Percentiles rank a stretch among this genome's conserved stretches.
Evolutionary conservation across 1,139 yeast genomes (phyloP).

Genomic region (Debaryomyces coudertii): DNA sequence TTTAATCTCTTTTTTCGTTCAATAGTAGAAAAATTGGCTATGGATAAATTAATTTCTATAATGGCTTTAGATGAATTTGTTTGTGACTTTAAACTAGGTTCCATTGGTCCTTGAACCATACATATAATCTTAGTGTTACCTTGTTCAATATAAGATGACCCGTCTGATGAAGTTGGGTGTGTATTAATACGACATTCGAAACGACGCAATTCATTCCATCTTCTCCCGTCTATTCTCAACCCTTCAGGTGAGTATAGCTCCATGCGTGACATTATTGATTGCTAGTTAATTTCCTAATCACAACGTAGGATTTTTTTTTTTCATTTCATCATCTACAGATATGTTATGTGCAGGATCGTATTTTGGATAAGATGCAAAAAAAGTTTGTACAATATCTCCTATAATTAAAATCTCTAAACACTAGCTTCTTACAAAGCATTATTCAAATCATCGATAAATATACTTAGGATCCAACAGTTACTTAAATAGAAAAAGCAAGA

Average conservation of each 20-base stretch:
- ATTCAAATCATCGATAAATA: slow-evolving; percentile 50
- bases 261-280: slow-evolving; percentile 53
- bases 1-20: slow-evolving; percentile 71
- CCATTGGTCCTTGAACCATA: slow-evolving; percentile 87
- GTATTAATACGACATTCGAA: slow-evolving; percentile 83
- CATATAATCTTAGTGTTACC: slow-evolving; percentile 92
- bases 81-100: slow-evolving; percentile 62
- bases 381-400: background rate
- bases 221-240: slow-evolving; percentile 85
- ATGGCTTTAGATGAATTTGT: slow-evolving; percentile 52
- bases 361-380: slow-evolving; percentile 7
- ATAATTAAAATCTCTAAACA: background rate
- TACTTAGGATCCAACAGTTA: slow-evolving; percentile 66
- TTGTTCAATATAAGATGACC: slow-evolving; percentile 89
- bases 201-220: slow-evolving; percentile 90
- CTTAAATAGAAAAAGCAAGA: slow-evolving; percentile 68
- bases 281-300: background rate
- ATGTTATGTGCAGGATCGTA: slow-evolving; percentile 7
- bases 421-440: background rate
- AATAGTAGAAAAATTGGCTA: slow-evolving; percentile 80
- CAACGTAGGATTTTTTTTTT: slow-evolving; percentile 1
- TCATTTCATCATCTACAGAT: slow-evolving; percentile 2
- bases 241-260: slow-evolving; percentile 96
- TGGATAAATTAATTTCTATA: slow-evolving; percentile 64
- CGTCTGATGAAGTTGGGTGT: slow-evolving; percentile 87